Evolutionary conservation across 495 filamentous ascomycete genomes (phyloP).

Genomic region (Elasticomyces elasticus): DNA sequence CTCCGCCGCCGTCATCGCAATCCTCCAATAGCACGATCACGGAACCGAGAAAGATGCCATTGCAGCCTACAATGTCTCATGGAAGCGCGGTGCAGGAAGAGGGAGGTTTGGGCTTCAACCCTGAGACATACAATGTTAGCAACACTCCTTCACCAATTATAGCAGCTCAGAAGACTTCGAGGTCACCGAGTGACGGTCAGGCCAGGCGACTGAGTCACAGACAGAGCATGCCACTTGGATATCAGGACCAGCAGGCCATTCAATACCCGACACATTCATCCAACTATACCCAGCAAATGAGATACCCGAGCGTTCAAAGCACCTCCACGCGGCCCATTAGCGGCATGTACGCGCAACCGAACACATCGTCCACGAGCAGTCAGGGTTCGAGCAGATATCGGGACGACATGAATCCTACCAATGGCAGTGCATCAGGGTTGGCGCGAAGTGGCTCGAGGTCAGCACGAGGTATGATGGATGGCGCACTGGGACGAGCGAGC

Average conservation of each 20-base stretch:
- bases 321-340: constrained; percentile 12
- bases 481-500: constrained; percentile 33
- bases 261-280: constrained; percentile 41
- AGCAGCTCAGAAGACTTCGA: neutral
- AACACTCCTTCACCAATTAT: neutral
- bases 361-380: constrained; percentile 27
- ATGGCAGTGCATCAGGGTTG: constrained; percentile 9
- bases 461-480: constrained; percentile 29
- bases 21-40: constrained; percentile 26
- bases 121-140: constrained; percentile 14
- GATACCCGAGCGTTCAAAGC: neutral
- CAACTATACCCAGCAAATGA: neutral
- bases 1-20: constrained; percentile 22
- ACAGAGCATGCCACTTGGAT: constrained; percentile 30
- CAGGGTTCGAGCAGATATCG: constrained; percentile 32
- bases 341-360: constrained; percentile 32
- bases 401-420: constrained; percentile 25
- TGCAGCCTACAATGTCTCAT: constrained; percentile 12
- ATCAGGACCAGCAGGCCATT: constrained; percentile 29
- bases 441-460: constrained; percentile 15
- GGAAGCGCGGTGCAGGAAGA: constrained; percentile 1
- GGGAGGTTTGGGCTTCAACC: constrained; percentile 31
- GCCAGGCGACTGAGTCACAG: constrained; percentile 22
- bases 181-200: constrained; percentile 6
- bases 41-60: constrained; percentile 8